A percentile compares a stretch with the other conserved stretches of the same genome.
Conservation (phyloP, 331 rosid genomes). For the Phaseolus coccineus region DNA sequence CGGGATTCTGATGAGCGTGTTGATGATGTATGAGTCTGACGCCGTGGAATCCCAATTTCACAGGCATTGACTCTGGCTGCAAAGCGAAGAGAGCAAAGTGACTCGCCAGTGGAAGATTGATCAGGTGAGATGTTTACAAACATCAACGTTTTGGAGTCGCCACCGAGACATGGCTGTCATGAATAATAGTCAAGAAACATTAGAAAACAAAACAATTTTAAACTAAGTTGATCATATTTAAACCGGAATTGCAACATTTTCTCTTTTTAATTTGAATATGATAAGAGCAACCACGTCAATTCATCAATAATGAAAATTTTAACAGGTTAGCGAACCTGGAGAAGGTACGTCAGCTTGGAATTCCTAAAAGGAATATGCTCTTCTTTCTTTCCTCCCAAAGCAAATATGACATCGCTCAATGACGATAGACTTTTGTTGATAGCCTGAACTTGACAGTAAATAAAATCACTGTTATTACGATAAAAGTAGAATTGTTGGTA, state of each 20-base stretch:
- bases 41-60: constrained; percentile 76
- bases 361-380: constrained; percentile 94
- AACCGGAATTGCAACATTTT: too few relatives aligned
- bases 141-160: constrained; percentile 84
- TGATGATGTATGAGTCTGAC: constrained; percentile 74
- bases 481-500: background rate
- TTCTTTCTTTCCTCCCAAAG: constrained; percentile 71
- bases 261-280: background rate
- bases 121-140: too few relatives aligned
- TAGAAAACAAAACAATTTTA: background rate
- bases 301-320: constrained; percentile 5
- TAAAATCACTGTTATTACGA: background rate
- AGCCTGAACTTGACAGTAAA: constrained; percentile 49
- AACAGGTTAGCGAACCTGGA: constrained; percentile 66
- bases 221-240: background rate
- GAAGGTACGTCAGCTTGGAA: constrained; percentile 92
- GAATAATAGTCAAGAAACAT: background rate
- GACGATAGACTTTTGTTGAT: constrained; percentile 59
- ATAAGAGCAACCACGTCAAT: constrained; percentile 2
- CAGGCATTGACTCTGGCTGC: constrained; percentile 93
- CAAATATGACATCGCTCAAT: constrained; percentile 60
- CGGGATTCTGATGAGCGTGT: constrained; percentile 60
- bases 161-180: constrained; percentile 94
- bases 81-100: constrained; percentile 70
- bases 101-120: too few relatives aligned